Evolutionary conservation across 805 yeast species (phyloP), one percentile per base, ranked within the genome.

Genomic region (Scheffersomyces coipomensis): DNA sequence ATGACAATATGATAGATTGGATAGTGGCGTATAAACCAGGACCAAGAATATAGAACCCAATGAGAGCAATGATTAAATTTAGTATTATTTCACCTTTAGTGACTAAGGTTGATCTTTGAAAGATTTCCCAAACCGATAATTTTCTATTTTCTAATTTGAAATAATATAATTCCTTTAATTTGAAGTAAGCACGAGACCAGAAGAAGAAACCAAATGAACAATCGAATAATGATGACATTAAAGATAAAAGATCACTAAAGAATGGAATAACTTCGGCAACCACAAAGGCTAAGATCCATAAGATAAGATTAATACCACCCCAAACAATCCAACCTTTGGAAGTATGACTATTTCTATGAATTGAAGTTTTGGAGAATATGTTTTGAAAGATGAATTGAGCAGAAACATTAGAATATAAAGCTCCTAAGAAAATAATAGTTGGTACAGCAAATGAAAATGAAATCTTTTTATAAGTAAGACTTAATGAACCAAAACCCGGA

Each of bases 201-300:
- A 78, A 79, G 5, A 78, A 76, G 48, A 77, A 79, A 0, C 84
- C 84, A 47, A 79, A 79, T 81, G 83, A 79, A 53, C 83, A 78
- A 54, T 79, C 84, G 49, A 79, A 79, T 37, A 79, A 60, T 2
- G 85, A 78, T 11, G 78, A 73, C 83, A 79, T 78, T 48, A 79
- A 59, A 3, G 81, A 69, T 24, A 79, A 61, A 43, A 79, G 56
- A 48, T 78, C 83, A 19, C 77, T 68, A 57, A 79, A 79, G 55
- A 79, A 78, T n/a, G 85, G 85, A 48, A 79, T 78, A 22, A 76
- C 83, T 52, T 79, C 82, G 1, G 83, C 83, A 48, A 79, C 64
- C n/a, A 78, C 57, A 44, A 77, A 79, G 0, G 83, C 82, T 4
- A 71, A 21, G 11, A 71, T 51, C 84, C 84, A 79, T 17, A 74